Evolutionary conservation across 805 yeast species (phyloP).

Genomic region (Saccharomycopsis lassenensis): DNA sequence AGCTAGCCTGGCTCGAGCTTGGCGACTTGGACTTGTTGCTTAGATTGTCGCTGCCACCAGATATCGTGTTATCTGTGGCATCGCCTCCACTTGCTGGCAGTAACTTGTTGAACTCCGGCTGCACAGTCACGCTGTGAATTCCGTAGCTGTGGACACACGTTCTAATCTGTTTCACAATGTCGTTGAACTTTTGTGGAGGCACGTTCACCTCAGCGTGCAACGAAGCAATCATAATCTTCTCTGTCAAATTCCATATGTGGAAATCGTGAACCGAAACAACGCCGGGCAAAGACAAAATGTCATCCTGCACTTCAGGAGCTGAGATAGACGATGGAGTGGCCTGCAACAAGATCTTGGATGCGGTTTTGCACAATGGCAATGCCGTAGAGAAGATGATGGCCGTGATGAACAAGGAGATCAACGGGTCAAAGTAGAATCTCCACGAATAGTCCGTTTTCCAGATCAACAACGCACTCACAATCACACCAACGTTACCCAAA

Average conservation of each 20-base stretch:
- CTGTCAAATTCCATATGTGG: slow-evolving; percentile 94
- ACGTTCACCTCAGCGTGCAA: slow-evolving; percentile 70
- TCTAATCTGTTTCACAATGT: slow-evolving; percentile 67
- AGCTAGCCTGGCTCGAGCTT: slow-evolving; percentile 1
- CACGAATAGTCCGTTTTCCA: slow-evolving; percentile 90
- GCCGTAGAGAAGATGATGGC: slow-evolving; percentile 85
- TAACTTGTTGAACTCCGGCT: slow-evolving; percentile 68
- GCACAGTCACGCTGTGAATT: slow-evolving; percentile 88
- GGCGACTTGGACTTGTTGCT: no score
- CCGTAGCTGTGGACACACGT: slow-evolving; percentile 73
- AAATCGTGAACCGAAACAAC: slow-evolving; percentile 86
- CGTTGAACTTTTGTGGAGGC: slow-evolving; percentile 54
- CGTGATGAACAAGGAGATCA: slow-evolving; percentile 77
- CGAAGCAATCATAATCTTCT: slow-evolving; percentile 76
- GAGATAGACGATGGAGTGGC: slow-evolving; percentile 84
- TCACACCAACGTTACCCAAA: slow-evolving; percentile 89
- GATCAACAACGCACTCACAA: slow-evolving; percentile 76
- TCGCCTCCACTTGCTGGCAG: neutral
- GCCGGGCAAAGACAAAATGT: slow-evolving; percentile 56
- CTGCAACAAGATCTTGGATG: slow-evolving; percentile 81
- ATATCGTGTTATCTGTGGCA: slow-evolving; percentile 1
- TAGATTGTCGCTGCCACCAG: slow-evolving; percentile 1
- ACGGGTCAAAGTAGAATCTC: slow-evolving; percentile 80
- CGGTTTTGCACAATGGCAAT: slow-evolving; percentile 73
- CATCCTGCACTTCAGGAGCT: slow-evolving; percentile 60